Evolutionary conservation across 2,329 filamentous ascomycete genomes (phyloP).

Genomic region (Paecilomyces sp.): DNA sequence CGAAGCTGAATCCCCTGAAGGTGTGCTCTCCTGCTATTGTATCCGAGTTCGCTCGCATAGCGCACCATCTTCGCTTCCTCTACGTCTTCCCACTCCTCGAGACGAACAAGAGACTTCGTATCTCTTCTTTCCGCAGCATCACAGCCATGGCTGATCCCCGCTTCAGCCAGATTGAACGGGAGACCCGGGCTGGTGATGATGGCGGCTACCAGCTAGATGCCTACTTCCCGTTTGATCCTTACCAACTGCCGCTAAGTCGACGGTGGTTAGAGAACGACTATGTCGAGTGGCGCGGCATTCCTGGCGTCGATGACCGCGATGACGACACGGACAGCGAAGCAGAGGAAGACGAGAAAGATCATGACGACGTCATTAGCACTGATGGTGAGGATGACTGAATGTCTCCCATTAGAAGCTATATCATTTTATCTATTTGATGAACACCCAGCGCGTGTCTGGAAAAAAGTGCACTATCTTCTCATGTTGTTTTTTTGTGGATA

Average conservation of each 20-base stretch:
- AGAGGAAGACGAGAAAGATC: slow-evolving; percentile 23
- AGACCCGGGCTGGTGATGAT: slow-evolving; percentile 58
- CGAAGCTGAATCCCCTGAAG: slow-evolving; percentile 87
- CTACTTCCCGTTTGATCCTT: slow-evolving; percentile 97
- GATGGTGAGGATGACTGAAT: slow-evolving; percentile 30
- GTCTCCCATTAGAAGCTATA: not conserved
- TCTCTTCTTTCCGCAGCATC: slow-evolving; percentile 57
- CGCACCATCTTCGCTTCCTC: slow-evolving; percentile 77
- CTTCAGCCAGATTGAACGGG: slow-evolving; percentile 43
- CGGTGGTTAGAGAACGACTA: slow-evolving; percentile 84
- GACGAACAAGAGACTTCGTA: slow-evolving; percentile 80
- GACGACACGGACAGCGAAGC: slow-evolving; percentile 40
- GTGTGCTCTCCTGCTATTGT: slow-evolving; percentile 90
- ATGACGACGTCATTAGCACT: slow-evolving; percentile 35
- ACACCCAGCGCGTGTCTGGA: not conserved
- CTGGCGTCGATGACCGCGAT: slow-evolving; percentile 56
- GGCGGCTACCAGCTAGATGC: slow-evolving; percentile 80
- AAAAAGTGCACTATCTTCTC: slow-evolving; percentile 1
- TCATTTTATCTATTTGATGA: slow-evolving; percentile 5
- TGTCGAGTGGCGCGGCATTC: slow-evolving; percentile 68
- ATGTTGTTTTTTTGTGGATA: not conserved
- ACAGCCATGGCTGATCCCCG: slow-evolving; percentile 28
- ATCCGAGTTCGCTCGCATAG: slow-evolving; percentile 80
- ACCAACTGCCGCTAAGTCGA: slow-evolving; percentile 79
- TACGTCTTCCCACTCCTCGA: slow-evolving; percentile 86